Conservation (phyloP, 495 filamentous ascomycete genomes). For the Trichoderma virens region DNA sequence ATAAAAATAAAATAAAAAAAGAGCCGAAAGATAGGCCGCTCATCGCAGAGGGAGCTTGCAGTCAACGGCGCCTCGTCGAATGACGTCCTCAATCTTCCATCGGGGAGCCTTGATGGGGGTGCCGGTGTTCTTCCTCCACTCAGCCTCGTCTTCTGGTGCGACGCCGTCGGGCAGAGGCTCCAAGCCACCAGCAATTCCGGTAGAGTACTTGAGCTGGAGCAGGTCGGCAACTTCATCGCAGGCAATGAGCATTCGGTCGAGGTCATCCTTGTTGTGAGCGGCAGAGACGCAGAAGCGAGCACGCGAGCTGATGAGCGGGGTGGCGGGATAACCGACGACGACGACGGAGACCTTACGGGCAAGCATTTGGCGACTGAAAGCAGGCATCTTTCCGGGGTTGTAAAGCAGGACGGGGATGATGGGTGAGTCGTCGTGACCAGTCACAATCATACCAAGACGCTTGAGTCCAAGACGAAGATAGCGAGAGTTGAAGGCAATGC, state of each 20-base stretch:
- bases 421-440: conserved; percentile 94
- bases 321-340: conserved; percentile 94
- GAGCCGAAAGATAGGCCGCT: conserved; percentile 6
- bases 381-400: conserved; percentile 94
- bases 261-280: conserved; percentile 94
- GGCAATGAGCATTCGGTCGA: conserved; percentile 81
- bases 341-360: conserved; percentile 97
- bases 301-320: conserved; percentile 88
- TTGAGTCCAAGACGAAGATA: conserved; percentile 96
- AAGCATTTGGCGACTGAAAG: conserved; percentile 97
- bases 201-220: conserved; percentile 91
- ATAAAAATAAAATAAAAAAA: background rate
- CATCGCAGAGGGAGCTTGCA: conserved; percentile 62
- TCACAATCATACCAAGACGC: conserved; percentile 92
- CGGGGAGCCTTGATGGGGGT: conserved; percentile 57
- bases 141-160: conserved; percentile 61
- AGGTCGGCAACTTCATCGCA: conserved; percentile 91
- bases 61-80: conserved; percentile 71
- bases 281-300: conserved; percentile 94
- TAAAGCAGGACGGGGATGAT: conserved; percentile 93
- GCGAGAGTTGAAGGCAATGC: conserved; percentile 95
- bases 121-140: conserved; percentile 53
- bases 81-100: conserved; percentile 74
- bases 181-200: conserved; percentile 82
- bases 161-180: conserved; percentile 63